A percentile compares a stretch with the other conserved stretches of the same genome.
These are phyloP conservation scores for Closterium sp. DNA, from an alignment of 139 green algal species.

Conservation along the genomic window DNA sequence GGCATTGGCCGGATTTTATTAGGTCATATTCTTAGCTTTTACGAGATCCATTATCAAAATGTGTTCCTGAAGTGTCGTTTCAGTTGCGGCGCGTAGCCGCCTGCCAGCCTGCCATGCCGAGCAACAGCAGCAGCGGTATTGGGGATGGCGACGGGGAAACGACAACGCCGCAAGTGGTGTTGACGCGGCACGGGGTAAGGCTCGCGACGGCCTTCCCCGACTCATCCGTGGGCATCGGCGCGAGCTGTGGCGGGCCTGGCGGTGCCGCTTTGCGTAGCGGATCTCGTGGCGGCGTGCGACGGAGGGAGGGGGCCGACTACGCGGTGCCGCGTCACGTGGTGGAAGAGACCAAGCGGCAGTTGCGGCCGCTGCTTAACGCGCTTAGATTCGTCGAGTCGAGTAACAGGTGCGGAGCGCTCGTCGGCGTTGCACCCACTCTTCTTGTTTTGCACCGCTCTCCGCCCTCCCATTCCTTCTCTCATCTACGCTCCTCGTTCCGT, in stretches of 20 bases:
- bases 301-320: not conserved
- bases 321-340: not conserved
- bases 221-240: not conserved
- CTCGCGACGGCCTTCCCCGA: not conserved
- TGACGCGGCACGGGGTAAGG: not conserved
- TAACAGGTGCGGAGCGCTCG: not conserved
- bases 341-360: not conserved
- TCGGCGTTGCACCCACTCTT: no score
- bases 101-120: not conserved
- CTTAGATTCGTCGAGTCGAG: conserved; percentile 25
- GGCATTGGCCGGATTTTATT: not conserved
- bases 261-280: not conserved
- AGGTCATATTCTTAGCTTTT: not conserved
- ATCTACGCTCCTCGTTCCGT: not conserved
- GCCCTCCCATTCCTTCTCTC: not conserved
- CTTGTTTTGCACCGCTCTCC: not conserved
- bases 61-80: not conserved
- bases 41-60: not conserved
- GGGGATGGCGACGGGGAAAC: not conserved
- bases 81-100: not conserved
- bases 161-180: not conserved
- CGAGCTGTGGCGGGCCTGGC: not conserved
- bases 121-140: not conserved
- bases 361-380: conserved; percentile 30
- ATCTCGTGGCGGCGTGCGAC: not conserved